Evolutionary conservation across 2,329 filamentous ascomycete species (phyloP).

Genomic region (Aureobasidium namibiae): DNA sequence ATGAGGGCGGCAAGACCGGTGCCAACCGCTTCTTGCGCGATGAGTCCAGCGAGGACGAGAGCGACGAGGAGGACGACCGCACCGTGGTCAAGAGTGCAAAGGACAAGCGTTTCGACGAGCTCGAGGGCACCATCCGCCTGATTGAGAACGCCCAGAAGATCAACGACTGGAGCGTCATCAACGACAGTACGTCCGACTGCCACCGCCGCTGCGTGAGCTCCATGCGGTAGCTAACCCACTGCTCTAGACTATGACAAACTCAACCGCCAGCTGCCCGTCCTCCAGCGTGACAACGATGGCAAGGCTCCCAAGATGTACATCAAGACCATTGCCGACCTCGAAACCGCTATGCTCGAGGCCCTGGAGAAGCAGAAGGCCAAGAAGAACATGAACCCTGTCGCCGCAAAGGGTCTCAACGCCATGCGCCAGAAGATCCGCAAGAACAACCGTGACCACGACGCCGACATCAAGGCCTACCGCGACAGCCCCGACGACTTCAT

Average conservation of each 20-base stretch:
- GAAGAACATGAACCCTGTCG: conserved; percentile 92
- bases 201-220: background rate
- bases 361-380: conserved; percentile 94
- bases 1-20: conserved; percentile 57
- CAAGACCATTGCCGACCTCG: conserved; percentile 84
- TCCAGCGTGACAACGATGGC: conserved; percentile 52
- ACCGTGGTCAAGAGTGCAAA: conserved; percentile 94
- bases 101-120: conserved; percentile 91
- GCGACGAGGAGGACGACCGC: conserved; percentile 75
- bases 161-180: conserved; percentile 88
- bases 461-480: conserved; percentile 79
- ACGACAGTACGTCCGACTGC: conserved; percentile 19
- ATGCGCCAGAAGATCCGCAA: conserved; percentile 99
- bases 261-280: conserved; percentile 37
- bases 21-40: conserved; percentile 77
- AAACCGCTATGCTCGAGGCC: conserved; percentile 89
- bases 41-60: conserved; percentile 66
- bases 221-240: background rate
- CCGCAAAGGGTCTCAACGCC: conserved; percentile 87
- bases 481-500: conserved; percentile 81
- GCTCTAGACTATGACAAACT: conserved; percentile 52
- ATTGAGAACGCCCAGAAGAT: conserved; percentile 98
- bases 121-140: conserved; percentile 78
- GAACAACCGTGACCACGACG: conserved; percentile 90
- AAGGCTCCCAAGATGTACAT: conserved; percentile 86